A percentile compares a stretch with the other conserved stretches of the same genome.
Evolutionary conservation across 2,329 filamentous ascomycete species (phyloP).

Genomic region (Aspergillus sp.): DNA sequence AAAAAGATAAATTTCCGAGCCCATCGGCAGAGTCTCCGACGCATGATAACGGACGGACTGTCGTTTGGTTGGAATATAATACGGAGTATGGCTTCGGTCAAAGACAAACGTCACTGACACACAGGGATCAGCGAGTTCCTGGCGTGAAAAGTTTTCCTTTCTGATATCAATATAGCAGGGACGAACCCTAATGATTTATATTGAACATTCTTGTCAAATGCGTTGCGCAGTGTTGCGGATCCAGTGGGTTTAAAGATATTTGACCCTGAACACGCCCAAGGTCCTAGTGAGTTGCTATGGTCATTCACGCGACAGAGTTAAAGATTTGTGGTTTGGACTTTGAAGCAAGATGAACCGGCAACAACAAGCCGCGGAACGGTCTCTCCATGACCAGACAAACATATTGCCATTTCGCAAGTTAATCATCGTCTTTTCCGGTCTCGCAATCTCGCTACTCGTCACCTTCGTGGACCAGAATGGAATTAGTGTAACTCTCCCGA

Average conservation of each 20-base stretch:
- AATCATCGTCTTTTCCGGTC: constrained; percentile 43
- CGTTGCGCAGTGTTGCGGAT: neutral
- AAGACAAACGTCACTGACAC: neutral
- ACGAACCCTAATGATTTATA: neutral
- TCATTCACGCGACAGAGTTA: neutral
- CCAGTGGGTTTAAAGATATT: neutral
- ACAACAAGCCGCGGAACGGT: constrained; percentile 36
- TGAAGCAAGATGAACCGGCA: constrained; percentile 24
- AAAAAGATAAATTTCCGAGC: neutral
- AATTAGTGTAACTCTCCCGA: constrained; percentile 48
- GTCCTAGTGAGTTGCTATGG: neutral
- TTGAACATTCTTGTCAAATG: neutral
- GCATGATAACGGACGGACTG: neutral
- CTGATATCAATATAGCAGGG: neutral
- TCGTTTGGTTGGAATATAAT: neutral
- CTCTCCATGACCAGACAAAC: constrained; percentile 52
- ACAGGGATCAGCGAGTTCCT: neutral
- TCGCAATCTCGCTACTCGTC: constrained; percentile 50
- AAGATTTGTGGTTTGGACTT: neutral
- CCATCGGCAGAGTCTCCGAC: neutral
- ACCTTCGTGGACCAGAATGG: constrained; percentile 54
- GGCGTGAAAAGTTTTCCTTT: neutral
- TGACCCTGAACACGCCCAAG: neutral
- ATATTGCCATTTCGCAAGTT: constrained; percentile 46
- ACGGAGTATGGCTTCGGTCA: neutral